Evolutionary conservation across 352 stramenopile species (phyloP), one percentile per base, ranked within the genome.

Genomic region (Pythium brassicae): DNA sequence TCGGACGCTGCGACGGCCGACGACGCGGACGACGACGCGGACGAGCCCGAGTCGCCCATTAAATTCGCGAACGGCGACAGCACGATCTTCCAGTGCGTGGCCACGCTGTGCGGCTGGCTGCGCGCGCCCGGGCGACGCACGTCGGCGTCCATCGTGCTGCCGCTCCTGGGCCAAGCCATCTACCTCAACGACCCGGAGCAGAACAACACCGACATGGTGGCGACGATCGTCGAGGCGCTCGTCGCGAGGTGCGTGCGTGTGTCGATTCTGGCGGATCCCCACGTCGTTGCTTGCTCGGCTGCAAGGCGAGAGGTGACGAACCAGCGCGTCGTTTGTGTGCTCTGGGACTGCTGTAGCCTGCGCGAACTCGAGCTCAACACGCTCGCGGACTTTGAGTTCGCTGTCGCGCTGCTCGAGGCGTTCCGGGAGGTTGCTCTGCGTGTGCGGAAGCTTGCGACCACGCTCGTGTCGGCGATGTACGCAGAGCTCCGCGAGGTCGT

Each of bases 321-420:
- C 32, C 8, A 37, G 32, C 32, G 32, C 32, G 9, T 37, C 14
- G 32, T 37, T 37, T 19, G 11, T 29, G 27, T 40, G 22, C 19
- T 53, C 48, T 54, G 7, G 22, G 0, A 2, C 14, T 53, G 23
- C 4, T 52, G 10, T 32, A 91, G 81, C n/a, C 32, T 89, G 10
- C 59, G 71, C 17, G 58, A 69, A 0, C 29, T 72, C 0, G 29
- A 74, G n/a, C 40, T 88, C 12, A 53, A 52, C 4, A 52, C 61
- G 12, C 56, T 78, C 17, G 27, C 39, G 48, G 76, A 89, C 43
- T 89, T 92, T 40, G 73, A 89, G n/a, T 86, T 78, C 29, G 61
- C 63, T 20, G 75, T 67, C 25, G 66, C 72, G 1, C 35, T 74
- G 3, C 50, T 92, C 10, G 82, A 92, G 46, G 70, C 74, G 4